A percentile compares a stretch with the other conserved stretches of the same genome.
Evolutionary conservation across 202 grass and related monocot species (phyloP).

Genomic region (Cymbopogon flexuosus): DNA sequence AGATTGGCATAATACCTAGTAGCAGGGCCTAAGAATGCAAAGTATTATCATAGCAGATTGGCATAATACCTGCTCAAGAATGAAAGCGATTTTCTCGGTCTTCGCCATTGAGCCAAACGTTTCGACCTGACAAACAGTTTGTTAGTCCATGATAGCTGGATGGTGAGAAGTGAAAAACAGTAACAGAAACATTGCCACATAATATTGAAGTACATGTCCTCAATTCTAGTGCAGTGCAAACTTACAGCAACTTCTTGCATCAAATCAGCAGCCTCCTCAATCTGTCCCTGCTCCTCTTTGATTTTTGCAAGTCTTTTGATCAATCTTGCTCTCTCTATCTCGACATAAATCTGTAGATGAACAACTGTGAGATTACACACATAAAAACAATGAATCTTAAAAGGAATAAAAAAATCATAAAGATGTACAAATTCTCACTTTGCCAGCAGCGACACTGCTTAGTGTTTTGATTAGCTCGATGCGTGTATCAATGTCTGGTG

Average conservation of each 20-base stretch:
- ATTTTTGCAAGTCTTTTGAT: slow-evolving; percentile 97
- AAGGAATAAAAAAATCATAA: not conserved
- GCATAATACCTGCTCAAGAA: slow-evolving; percentile 73
- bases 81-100: slow-evolving; percentile 93
- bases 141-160: not conserved
- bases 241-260: slow-evolving; percentile 99
- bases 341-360: slow-evolving; percentile 75
- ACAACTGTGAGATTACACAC: not conserved
- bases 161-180: not conserved
- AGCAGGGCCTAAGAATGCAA: not conserved
- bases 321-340: slow-evolving; percentile 90
- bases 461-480: slow-evolving; percentile 89
- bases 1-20: slow-evolving; percentile 45
- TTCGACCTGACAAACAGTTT: slow-evolving; percentile 63
- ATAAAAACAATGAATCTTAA: not conserved
- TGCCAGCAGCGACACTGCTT: slow-evolving; percentile 84
- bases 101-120: slow-evolving; percentile 98
- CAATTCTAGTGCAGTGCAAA: slow-evolving; percentile 24
- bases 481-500: slow-evolving; percentile 72
- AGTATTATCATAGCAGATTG: not conserved
- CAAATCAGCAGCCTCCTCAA: slow-evolving; percentile 92
- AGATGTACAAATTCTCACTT: slow-evolving; percentile 43
- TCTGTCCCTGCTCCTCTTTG: slow-evolving; percentile 74
- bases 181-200: not conserved
- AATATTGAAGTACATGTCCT: not conserved